phyloP scores from a whole-genome alignment of 768 basidiomycete species.

The Ephemerocybe angulata region DNA sequence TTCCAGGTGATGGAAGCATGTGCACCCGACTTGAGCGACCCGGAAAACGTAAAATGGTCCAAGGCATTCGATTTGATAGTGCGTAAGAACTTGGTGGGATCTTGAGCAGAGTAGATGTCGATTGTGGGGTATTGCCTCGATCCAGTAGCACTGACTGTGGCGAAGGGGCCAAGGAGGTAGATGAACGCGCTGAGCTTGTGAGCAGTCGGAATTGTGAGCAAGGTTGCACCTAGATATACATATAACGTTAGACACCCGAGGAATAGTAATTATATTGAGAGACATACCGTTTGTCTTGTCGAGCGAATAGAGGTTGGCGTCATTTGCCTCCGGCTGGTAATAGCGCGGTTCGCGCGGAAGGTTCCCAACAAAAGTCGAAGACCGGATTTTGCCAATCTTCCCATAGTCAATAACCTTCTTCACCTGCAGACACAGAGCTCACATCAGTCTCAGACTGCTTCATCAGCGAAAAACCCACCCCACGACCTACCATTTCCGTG shows the following conservation, averaged over 20 bases:
- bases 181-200: slow-evolving; percentile 28
- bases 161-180: slow-evolving; percentile 28
- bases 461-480: too few species aligned
- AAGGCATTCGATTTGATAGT: slow-evolving; percentile 15
- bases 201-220: slow-evolving; percentile 24
- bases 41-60: slow-evolving; percentile 28
- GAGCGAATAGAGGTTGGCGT: background rate
- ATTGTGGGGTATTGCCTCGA: slow-evolving; percentile 24
- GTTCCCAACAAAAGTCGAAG: slow-evolving; percentile 20
- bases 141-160: slow-evolving; percentile 22
- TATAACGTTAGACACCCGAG: background rate
- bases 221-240: slow-evolving; percentile 18
- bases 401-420: slow-evolving; percentile 29
- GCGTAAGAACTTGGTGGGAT: slow-evolving; percentile 23
- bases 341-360: background rate
- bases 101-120: slow-evolving; percentile 19
- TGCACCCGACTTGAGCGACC: slow-evolving; percentile 27
- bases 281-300: background rate
- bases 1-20: slow-evolving; percentile 25
- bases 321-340: background rate
- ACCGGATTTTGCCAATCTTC: slow-evolving; percentile 27
- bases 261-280: too few species aligned
- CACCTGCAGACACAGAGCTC: slow-evolving; percentile 18
- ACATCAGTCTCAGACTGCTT: background rate
- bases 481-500: too few species aligned